Evolutionary conservation across 225 moss, liverwort and hornwort genomes (phyloP), one percentile per base, ranked within the genome.

Genomic region (Straminergon stramineum): DNA sequence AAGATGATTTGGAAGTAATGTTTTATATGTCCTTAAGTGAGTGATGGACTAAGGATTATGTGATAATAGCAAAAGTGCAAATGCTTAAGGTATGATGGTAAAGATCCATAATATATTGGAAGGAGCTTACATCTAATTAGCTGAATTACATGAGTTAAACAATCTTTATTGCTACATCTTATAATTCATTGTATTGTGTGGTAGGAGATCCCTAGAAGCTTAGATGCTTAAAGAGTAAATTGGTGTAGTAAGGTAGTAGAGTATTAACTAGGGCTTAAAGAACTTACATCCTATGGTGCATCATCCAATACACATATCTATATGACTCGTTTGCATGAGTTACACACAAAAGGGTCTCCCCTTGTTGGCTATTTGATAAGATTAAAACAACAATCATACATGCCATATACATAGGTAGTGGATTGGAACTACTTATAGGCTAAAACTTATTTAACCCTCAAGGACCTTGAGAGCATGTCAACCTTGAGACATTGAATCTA

Each of bases 321-420:
- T 69, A 22, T 22, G 65, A n/a, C 7, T 69, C 13, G n/a, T 69
- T n/a, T n/a, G 1, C 13, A 68, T 37, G 11, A n/a, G 1, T n/a
- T 69, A 69, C 0, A 0, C 1, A 69, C 13, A n/a, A 7, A 69
- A 22, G 3, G 11, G 5, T 5, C 10, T 67, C 19, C 10, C 3
- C 19, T 67, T 67, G 11, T 67, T 67, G 35, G 10, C 11, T 35
- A 35, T 20, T 67, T 67, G 35, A 67, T 35, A 67, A 67, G 35
- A 37, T 11, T 10, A 19, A 37, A 11, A 67, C 67, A 67, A 67
- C 35, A 35, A 67, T 19, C 5, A 67, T 19, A 10, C 11, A 35
- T 67, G 35, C 11, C 6, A 11, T 3, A 35, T 19, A 67, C 64
- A 63, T 30, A 63, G 30, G 17, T 65, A 65, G 32, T 66, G 10